Evolutionary conservation across 805 yeast species (phyloP), one percentile per base, ranked within the genome.

Genomic region (Candida xyloterini): DNA sequence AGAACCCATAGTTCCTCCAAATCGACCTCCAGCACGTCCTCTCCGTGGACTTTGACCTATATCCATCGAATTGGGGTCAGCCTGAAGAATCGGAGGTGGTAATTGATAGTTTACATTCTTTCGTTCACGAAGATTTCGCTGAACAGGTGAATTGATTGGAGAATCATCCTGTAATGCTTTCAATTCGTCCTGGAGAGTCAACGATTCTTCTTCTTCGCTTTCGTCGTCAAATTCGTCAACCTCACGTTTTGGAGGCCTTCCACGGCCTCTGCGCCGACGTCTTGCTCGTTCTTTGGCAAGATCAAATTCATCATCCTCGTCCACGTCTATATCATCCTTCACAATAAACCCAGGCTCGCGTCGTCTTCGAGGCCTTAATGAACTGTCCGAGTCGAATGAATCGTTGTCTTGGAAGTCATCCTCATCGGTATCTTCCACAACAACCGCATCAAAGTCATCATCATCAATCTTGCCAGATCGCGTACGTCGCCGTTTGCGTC

Each of bases 81-180:
- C 48, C 35, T 73, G 78, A 15, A 70, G 50, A 3, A 86, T 67
- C 4, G 95, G 95, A 1, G 96, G 96, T 0, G 95, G 91, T 8
- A 89, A 69, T 10, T 81, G 75, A 58, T 89, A 89, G 55, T 89
- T 84, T 9, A 90, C 79, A 20, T 80, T 79, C 41, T 89, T 78
- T 46, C 89, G 61, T 46, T 79, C 81, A 38, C 90, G 71, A 15
- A 82, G 60, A 50, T 79, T 68, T 38, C 77, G 68, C 34, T 71
- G 74, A 15, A 62, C 65, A 5, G 72, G 65, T 4, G 76, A 68
- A 20, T 73, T 65, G 3, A 76, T 73, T 2, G 86, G 80, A 3
- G 81, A 69, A 36, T 56, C 61, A 45, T 79, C 81, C 52, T 78
- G 74, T 31, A 84, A 57, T 20, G 81, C 88, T 38, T 74, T 76